phyloP scores from a whole-genome alignment of 768 basidiomycete species.

The Mycena indigotica region DNA sequence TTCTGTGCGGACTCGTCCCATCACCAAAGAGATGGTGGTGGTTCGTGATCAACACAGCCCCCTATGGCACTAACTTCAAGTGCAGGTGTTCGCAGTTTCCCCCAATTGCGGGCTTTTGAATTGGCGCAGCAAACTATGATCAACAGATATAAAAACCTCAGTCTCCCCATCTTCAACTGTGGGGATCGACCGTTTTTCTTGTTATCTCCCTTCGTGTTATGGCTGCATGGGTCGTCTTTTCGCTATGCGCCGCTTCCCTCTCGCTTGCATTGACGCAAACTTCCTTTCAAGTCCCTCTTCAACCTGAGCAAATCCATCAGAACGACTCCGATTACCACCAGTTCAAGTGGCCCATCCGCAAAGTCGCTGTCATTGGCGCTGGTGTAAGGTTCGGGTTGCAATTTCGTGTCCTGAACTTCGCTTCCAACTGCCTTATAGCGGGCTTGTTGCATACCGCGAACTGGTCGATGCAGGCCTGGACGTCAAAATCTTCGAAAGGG shows the following conservation, averaged over 20 bases:
- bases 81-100: too few species aligned
- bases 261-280: conserved; percentile 1
- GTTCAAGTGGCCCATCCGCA: conserved; percentile 41
- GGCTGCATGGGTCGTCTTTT: neutral
- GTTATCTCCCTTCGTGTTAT: neutral
- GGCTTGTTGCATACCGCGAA: conserved; percentile 39
- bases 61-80: too few species aligned
- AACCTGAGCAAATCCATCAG: conserved; percentile 3
- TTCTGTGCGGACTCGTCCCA: too few species aligned
- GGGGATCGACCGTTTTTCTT: too few species aligned
- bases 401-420: neutral
- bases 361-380: conserved; percentile 43
- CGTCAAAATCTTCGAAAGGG: conserved; percentile 27
- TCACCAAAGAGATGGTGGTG: too few species aligned
- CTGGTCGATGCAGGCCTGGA: conserved; percentile 37
- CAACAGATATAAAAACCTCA: too few species aligned
- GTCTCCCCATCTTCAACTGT: too few species aligned
- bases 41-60: too few species aligned
- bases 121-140: too few species aligned
- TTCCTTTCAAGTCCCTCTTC: conserved; percentile 6
- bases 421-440: conserved; percentile 26
- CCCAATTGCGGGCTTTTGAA: too few species aligned
- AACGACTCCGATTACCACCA: conserved; percentile 29
- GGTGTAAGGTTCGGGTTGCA: conserved; percentile 33
- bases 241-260: conserved; percentile 1